A percentile compares a stretch with the other conserved stretches of the same genome.
Evolutionary conservation across 1,139 yeast species (phyloP).

Genomic region (Pneumocystis canis): DNA sequence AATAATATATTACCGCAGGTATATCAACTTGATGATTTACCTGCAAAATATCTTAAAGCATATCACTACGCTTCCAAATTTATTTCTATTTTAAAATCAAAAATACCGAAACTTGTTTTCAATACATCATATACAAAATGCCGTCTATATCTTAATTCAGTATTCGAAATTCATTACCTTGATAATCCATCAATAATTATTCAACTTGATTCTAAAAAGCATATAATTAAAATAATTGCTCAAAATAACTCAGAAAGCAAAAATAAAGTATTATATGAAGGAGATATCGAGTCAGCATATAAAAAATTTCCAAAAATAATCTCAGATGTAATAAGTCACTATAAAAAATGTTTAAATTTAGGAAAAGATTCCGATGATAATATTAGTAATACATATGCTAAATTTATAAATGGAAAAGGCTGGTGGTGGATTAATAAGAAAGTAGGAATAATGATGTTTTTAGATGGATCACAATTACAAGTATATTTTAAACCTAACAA

Average conservation of each 20-base stretch:
- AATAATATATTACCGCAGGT: neutral
- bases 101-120: constrained; percentile 4
- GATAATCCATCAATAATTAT: neutral
- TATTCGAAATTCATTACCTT: neutral
- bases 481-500: neutral
- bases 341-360: neutral
- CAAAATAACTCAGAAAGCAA: neutral
- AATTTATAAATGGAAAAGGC: neutral
- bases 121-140: neutral
- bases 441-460: neutral
- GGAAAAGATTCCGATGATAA: neutral
- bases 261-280: neutral
- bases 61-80: constrained; percentile 12
- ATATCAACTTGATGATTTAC: constrained; percentile 8
- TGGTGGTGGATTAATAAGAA: neutral
- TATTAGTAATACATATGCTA: neutral
- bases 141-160: neutral
- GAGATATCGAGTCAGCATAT: neutral
- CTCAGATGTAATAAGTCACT: neutral
- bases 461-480: neutral
- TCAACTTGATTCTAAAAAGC: neutral
- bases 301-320: neutral
- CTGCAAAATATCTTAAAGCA: constrained; percentile 10
- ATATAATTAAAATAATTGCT: neutral
- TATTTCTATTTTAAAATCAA: constrained; percentile 8